Percentiles rank a stretch among this genome's conserved stretches.
Conservation (phyloP, 1,284 basidiomycete genomes). For the Melampsora occidentalis region DNA sequence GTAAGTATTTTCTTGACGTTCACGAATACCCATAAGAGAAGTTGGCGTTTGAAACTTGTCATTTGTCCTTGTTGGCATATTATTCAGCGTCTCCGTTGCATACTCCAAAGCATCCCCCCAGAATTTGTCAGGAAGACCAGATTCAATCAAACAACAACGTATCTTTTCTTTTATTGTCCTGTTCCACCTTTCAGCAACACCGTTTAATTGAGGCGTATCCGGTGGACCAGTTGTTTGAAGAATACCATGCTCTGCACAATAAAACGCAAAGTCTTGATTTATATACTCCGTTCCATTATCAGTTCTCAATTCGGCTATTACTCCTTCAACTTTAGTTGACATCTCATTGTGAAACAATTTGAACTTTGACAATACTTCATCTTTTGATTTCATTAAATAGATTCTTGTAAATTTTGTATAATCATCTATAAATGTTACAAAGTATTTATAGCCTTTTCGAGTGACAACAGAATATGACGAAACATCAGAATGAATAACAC, state of each 20-base stretch:
- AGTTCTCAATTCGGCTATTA: no score
- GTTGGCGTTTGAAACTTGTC: background rate
- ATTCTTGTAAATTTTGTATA: background rate
- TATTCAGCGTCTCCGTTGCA: background rate
- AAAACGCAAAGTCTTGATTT: no score
- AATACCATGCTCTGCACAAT: no score
- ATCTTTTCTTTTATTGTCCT: background rate
- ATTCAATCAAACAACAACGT: no score
- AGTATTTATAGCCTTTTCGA: no score
- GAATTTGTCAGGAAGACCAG: no score
- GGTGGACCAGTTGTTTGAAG: conserved; percentile 14
- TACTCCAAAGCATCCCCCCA: background rate
- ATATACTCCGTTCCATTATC: no score
- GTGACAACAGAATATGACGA: background rate
- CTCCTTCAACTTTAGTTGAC: background rate
- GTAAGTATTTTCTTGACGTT: no score
- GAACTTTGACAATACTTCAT: background rate
- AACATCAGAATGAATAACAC: background rate
- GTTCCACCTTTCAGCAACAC: background rate
- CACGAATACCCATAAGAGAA: no score
- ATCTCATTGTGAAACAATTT: background rate
- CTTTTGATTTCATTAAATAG: background rate
- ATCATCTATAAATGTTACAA: background rate
- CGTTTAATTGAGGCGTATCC: conserved; percentile 43
- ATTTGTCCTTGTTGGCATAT: background rate